phyloP scores from a whole-genome alignment of 164 flowering plant species.

The Sextonia rubra region DNA sequence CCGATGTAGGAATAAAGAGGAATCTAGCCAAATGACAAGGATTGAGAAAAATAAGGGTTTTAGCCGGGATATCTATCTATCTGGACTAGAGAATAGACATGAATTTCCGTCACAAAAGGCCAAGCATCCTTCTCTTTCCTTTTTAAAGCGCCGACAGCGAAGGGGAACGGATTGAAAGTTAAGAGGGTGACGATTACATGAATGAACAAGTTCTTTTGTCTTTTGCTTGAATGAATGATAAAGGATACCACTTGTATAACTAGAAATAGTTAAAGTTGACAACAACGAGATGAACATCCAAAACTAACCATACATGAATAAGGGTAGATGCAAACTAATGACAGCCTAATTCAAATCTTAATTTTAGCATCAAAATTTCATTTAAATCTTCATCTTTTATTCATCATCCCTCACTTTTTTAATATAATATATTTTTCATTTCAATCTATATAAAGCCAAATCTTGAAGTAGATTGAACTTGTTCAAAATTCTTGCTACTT shows the following conservation, averaged over 20 bases:
- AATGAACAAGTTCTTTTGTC: background rate
- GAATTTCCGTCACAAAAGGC: slow-evolving; percentile 7
- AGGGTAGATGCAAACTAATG: too few species aligned
- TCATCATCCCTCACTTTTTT: too few species aligned
- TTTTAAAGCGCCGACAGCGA: background rate
- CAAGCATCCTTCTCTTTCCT: slow-evolving; percentile 6
- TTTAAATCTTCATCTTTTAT: too few species aligned
- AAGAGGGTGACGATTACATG: background rate
- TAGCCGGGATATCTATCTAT: background rate
- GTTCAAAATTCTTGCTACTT: too few species aligned
- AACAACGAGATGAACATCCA: too few species aligned
- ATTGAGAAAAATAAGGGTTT: background rate
- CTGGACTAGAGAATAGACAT: slow-evolving; percentile 5
- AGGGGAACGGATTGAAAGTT: slow-evolving; percentile 11
- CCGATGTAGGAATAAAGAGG: slow-evolving; percentile 8
- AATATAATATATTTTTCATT: too few species aligned
- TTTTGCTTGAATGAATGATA: background rate
- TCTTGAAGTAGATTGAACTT: too few species aligned
- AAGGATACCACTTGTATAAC: background rate
- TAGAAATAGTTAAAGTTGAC: too few species aligned
- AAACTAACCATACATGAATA: too few species aligned
- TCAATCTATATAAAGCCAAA: too few species aligned
- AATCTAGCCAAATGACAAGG: background rate
- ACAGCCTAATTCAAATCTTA: too few species aligned
- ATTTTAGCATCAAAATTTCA: too few species aligned